A percentile compares a stretch with the other conserved stretches of the same genome.
Conservation (phyloP, 2,329 filamentous ascomycete genomes). For the Calonectria pauciramosa region DNA sequence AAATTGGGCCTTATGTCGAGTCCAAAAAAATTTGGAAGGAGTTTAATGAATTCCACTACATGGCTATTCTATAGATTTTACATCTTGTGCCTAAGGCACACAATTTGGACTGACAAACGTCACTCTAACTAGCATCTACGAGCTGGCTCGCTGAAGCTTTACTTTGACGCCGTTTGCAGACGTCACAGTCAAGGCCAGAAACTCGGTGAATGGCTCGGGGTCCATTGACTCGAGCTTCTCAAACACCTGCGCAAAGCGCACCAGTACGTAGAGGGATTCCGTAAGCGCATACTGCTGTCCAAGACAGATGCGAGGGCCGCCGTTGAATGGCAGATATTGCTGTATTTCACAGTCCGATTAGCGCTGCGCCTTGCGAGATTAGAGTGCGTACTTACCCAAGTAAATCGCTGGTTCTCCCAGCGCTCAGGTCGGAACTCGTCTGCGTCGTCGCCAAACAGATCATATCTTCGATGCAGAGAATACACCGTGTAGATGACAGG, state of each 20-base stretch:
- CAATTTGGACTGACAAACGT: neutral
- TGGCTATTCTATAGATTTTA: too few relatives aligned
- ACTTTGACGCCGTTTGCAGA: neutral
- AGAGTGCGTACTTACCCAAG: neutral
- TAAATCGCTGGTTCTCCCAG: slow-evolving; percentile 49
- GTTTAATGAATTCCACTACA: too few relatives aligned
- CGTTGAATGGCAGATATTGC: slow-evolving; percentile 63
- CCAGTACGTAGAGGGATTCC: slow-evolving; percentile 33
- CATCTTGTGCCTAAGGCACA: too few relatives aligned
- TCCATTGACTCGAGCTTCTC: neutral
- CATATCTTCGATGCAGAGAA: slow-evolving; percentile 53
- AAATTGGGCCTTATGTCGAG: too few relatives aligned
- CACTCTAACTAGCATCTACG: neutral
- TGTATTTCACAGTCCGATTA: slow-evolving; percentile 47
- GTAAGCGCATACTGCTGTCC: slow-evolving; percentile 41
- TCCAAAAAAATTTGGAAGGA: too few relatives aligned
- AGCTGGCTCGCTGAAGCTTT: neutral
- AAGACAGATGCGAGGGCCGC: slow-evolving; percentile 59
- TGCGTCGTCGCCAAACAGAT: slow-evolving; percentile 56
- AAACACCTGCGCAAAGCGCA: slow-evolving; percentile 31
- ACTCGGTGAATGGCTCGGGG: neutral
- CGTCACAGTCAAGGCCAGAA: neutral
- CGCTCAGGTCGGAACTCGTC: slow-evolving; percentile 58
- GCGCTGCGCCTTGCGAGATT: neutral
- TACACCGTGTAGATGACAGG: slow-evolving; percentile 57